Base-by-base conservation (phyloP, 768 basidiomycete species). In the Tylopilus rubrobrunneus region DNA sequence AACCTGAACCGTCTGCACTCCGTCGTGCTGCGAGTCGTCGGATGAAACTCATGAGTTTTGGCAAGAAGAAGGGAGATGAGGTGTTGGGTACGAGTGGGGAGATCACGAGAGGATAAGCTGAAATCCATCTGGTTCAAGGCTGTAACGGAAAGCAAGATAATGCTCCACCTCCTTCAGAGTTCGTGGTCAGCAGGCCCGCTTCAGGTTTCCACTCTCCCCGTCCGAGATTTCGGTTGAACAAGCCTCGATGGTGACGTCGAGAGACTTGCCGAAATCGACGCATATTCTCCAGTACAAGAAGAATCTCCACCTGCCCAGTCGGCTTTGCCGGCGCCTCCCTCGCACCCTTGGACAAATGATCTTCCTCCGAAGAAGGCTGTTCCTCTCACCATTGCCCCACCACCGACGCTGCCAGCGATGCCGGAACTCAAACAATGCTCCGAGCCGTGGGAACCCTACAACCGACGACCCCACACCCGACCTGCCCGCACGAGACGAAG, bases 31-130 rank as follows among this genome's bases (percentile, higher is more conserved):
- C 66, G 46, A 71, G 64, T 49, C 65, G 63, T 46, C 65, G 74
- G 31, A 73, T 69, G 62, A 81, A 73, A 64, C 61, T 80, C 23
- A 71, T 75, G 66, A 73, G 77, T 21, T 58, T 80, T 50, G 76
- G 79, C 12, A 73, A 73, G 58, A 79, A 73, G 62, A 70, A 71
- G 21, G 50, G 57, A 42, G 67, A 66, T 1, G 69, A 66, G 34
- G 65, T 52, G n/a, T 29, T 29, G 54, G 25, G 5, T 3, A 25
- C 25, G 25, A 25, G 25, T 5, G 25, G 5, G 25, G 25, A 3
- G 25, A 25, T 25, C 25, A 25, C 5, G 3, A 25, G 25, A 25
- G 25, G 25, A 25, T 25, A 25, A 25, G 25, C 25, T 5, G 25
- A 25, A 5, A 25, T 25, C 25, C 25, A 5, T 25, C 25, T 25